Percentiles rank a stretch among this genome's conserved stretches.
Conservation (phyloP, 1,139 yeast species). For the Candida labiduridarum region DNA sequence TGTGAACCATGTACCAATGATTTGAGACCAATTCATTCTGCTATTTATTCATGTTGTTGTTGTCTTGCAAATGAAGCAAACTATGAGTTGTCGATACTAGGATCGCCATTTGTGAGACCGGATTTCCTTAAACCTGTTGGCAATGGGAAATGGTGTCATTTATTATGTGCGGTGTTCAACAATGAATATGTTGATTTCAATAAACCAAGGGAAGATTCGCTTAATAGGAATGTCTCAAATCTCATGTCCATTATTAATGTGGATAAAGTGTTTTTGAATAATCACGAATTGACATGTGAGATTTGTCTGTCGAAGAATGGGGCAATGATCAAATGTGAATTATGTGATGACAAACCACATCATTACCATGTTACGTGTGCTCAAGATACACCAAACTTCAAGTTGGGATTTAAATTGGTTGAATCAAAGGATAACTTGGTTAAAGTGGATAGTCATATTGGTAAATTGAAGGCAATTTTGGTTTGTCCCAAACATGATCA, state of each 20-base stretch:
- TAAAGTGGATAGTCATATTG: constrained; percentile 32
- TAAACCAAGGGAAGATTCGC: constrained; percentile 6
- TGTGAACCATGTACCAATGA: constrained; percentile 85
- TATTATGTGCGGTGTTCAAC: constrained; percentile 68
- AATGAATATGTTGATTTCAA: constrained; percentile 19
- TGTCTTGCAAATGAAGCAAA: constrained; percentile 61
- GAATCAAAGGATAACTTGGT: constrained; percentile 15
- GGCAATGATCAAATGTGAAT: constrained; percentile 31
- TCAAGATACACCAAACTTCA: constrained; percentile 45
- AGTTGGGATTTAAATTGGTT: constrained; percentile 49
- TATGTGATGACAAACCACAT: constrained; percentile 23
- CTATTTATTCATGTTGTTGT: constrained; percentile 64
- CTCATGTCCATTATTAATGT: constrained; percentile 32
- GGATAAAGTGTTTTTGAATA: constrained; percentile 29
- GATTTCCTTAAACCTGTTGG: constrained; percentile 78
- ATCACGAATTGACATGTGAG: constrained; percentile 25
- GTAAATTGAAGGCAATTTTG: constrained; percentile 45
- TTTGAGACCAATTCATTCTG: constrained; percentile 57
- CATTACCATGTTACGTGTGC: constrained; percentile 71
- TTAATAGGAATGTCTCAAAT: constrained; percentile 14
- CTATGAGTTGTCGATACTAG: constrained; percentile 46
- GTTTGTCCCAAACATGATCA: constrained; percentile 44
- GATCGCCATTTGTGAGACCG: constrained; percentile 46
- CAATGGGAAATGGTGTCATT: constrained; percentile 78
- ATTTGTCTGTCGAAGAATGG: constrained; percentile 36